Evolutionary conservation across 148 eudicot species (phyloP).

Genomic region (Cornus suecica): DNA sequence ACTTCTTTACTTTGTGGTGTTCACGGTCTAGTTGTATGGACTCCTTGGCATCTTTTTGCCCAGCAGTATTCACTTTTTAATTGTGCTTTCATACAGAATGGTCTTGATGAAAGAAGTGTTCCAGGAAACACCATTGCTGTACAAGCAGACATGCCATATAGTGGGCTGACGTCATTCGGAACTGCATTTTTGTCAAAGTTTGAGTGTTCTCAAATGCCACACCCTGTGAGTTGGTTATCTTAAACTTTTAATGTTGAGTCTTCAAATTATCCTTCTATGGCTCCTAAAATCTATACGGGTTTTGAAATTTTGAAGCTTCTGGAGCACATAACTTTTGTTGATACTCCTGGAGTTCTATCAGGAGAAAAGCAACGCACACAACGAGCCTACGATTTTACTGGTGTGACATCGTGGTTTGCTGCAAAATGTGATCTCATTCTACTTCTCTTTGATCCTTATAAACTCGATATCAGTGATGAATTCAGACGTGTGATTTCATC

Average conservation of each 20-base stretch:
- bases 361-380: slow-evolving; percentile 99
- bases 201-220: slow-evolving; percentile 98
- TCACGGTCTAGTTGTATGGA: background rate
- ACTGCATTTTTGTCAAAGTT: slow-evolving; percentile 92
- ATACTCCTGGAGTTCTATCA: slow-evolving; percentile 96
- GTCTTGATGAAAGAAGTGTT: slow-evolving; percentile 97
- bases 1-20: background rate
- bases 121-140: slow-evolving; percentile 98
- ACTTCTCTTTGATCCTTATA: slow-evolving; percentile 95
- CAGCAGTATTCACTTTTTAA: slow-evolving; percentile 11
- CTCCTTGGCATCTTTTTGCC: background rate
- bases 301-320: slow-evolving; percentile 49
- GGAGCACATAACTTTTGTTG: slow-evolving; percentile 93
- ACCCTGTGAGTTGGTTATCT: slow-evolving; percentile 55
- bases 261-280: background rate
- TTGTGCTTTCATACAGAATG: slow-evolving; percentile 48
- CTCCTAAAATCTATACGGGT: background rate
- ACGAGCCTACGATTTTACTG: slow-evolving; percentile 95
- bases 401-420: slow-evolving; percentile 99
- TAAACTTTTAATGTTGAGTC: background rate
- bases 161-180: slow-evolving; percentile 84
- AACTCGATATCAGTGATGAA: slow-evolving; percentile 97
- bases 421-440: slow-evolving; percentile 96
- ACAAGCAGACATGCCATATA: slow-evolving; percentile 97
- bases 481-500: slow-evolving; percentile 92